phyloP scores from a whole-genome alignment of 2,329 filamentous ascomycete genomes.

The Metarhizium guizhouense region DNA sequence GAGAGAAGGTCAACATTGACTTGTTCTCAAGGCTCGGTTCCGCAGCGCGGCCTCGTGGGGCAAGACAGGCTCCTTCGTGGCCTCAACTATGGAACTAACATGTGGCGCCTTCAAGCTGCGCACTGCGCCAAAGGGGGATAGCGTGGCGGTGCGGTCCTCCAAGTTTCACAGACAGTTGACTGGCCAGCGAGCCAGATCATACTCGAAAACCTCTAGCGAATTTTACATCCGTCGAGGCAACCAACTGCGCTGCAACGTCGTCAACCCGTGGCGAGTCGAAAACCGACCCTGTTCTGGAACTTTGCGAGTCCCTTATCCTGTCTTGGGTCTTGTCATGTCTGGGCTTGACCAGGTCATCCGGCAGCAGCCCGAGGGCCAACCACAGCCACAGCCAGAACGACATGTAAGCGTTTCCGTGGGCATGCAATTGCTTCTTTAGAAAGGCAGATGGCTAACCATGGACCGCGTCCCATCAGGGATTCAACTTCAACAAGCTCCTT shows the following conservation, averaged over 20 bases:
- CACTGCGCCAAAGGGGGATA: neutral
- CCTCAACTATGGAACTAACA: too few relatives aligned
- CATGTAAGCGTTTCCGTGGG: slow-evolving; percentile 16
- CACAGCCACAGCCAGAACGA: slow-evolving; percentile 7
- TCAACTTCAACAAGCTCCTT: slow-evolving; percentile 36
- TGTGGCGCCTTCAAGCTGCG: too few relatives aligned
- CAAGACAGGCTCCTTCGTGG: too few relatives aligned
- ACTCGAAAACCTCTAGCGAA: neutral
- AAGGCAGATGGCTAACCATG: neutral
- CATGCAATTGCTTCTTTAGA: neutral
- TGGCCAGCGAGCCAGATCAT: too few relatives aligned
- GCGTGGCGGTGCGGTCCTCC: neutral
- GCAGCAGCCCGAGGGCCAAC: slow-evolving; percentile 16
- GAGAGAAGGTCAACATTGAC: too few relatives aligned
- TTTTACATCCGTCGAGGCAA: neutral
- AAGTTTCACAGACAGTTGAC: too few relatives aligned
- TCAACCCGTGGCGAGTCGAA: neutral
- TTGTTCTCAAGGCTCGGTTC: too few relatives aligned
- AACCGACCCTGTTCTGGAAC: neutral
- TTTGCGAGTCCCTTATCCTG: neutral
- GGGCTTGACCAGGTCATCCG: slow-evolving; percentile 1
- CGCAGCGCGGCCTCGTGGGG: too few relatives aligned
- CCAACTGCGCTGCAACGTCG: neutral
- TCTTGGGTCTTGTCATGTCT: neutral
- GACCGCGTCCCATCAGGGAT: slow-evolving; percentile 14